phyloP scores from a whole-genome alignment of 345 rosid species.

The Lagerstroemia speciosa region DNA sequence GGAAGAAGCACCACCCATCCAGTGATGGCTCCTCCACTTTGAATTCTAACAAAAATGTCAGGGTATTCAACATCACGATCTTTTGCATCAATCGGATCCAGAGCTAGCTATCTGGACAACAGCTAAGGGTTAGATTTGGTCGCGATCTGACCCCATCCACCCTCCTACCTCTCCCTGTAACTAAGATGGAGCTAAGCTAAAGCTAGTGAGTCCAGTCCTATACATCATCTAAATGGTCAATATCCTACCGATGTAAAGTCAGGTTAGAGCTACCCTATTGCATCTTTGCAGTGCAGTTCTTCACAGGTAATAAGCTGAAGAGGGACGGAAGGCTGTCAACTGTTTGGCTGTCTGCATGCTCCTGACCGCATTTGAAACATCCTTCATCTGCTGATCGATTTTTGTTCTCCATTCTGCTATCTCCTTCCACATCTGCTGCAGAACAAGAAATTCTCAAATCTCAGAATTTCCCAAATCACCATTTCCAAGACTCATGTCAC shows the following conservation, averaged over 20 bases:
- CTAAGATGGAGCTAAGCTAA: neutral
- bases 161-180: neutral
- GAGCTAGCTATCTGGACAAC: neutral
- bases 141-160: neutral
- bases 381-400: slow-evolving; percentile 66
- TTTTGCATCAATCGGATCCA: neutral
- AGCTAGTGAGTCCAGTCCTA: slow-evolving; percentile 1
- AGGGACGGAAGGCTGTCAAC: slow-evolving; percentile 9
- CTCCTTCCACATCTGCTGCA: slow-evolving; percentile 68
- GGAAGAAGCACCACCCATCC: neutral
- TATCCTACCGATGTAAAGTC: neutral
- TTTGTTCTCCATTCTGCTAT: slow-evolving; percentile 66
- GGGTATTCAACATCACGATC: neutral
- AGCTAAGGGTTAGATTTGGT: neutral
- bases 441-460: neutral
- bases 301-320: slow-evolving; percentile 2
- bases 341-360: slow-evolving; percentile 42
- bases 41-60: neutral
- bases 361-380: slow-evolving; percentile 41
- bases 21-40: neutral
- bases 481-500: neutral
- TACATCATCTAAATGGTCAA: neutral
- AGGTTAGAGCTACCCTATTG: neutral
- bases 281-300: neutral
- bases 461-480: neutral